Evolutionary conservation across 306 rosid species (phyloP), one percentile per base, ranked within the genome.

Genomic region (Crotalaria pallida): DNA sequence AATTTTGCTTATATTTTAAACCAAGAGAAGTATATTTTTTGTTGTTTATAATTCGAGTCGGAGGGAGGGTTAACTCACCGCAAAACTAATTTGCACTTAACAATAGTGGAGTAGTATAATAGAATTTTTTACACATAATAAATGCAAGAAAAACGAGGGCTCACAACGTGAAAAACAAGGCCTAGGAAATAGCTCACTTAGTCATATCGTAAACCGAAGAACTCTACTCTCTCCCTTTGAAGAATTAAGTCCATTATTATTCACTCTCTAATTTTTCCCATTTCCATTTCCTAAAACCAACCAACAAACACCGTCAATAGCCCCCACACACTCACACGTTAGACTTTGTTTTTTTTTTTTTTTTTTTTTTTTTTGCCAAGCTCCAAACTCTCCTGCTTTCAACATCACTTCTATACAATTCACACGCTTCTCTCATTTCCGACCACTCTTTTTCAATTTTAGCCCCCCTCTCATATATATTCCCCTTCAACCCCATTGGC

Each of bases 151-250:
- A 77, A 77, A 61, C 53, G 66, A 69, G 47, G 0, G 15, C 0
- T 0, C 2, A 4, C 13, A 77, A 77, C 68, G 82, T 77, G 82
- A 45, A 63, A 63, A 77, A 77, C 77, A 77, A 77, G 81, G 58
- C 0, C 51, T 61, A n/a, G 40, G 50, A 38, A 63, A 38, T 36
- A 18, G 12, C 44, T 24, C 5, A 21, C 44, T 24, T 3, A 21
- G 13, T 50, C 10, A 3, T 2, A 53, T 10, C 4, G 34, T 29
- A 58, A 49, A 36, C 44, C 55, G 38, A 45, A 1, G 15, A n/a
- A n/a, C 6, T 7, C 12, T 23, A 1, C 56, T 19, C 5, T n/a
- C 5, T 34, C 0, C 2, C 48, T 49, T 67, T 23, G 53, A 31
- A 66, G 44, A 31, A 66, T 44, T 17, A 18, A 22, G 23, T 21